Evolutionary conservation across 331 rosid species (phyloP).

Genomic region (Cydonia oblonga): DNA sequence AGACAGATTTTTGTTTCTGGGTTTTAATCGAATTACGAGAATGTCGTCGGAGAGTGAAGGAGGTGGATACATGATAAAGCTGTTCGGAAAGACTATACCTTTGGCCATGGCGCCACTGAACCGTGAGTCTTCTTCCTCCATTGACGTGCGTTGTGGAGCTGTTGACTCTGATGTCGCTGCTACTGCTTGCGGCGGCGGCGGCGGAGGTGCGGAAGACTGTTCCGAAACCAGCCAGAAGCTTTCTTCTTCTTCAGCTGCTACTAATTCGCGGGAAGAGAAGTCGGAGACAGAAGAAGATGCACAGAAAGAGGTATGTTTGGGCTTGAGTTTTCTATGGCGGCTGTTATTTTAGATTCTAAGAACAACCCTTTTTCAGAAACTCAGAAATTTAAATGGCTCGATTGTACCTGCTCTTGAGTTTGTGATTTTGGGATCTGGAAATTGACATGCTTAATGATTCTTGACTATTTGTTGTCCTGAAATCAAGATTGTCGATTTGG

Average conservation of each 20-base stretch:
- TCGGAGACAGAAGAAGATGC: conserved; percentile 8
- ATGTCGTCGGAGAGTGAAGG: conserved; percentile 50
- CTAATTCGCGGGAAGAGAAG: conserved; percentile 20
- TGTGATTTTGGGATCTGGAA: neutral
- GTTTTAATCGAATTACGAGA: conserved; percentile 2
- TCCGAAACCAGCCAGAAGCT: conserved; percentile 24
- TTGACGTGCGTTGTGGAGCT: conserved; percentile 14
- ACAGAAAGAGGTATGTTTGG: conserved; percentile 33
- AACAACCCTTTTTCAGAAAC: conserved; percentile 6
- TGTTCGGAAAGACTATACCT: conserved; percentile 50
- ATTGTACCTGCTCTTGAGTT: neutral
- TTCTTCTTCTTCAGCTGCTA: conserved; percentile 31
- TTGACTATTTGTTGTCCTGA: neutral
- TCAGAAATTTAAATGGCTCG: neutral
- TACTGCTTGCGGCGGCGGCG: neutral
- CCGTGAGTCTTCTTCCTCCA: conserved; percentile 7
- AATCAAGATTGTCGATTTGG: neutral
- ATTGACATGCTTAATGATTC: neutral
- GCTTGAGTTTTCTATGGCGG: neutral
- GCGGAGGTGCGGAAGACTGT: neutral
- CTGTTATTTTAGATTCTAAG: neutral
- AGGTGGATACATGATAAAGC: conserved; percentile 38
- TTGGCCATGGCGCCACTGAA: conserved; percentile 13
- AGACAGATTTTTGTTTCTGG: neutral
- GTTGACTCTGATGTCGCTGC: neutral